Evolutionary conservation across 108 stramenopile species (phyloP).

Genomic region (Nitzschia sp.): DNA sequence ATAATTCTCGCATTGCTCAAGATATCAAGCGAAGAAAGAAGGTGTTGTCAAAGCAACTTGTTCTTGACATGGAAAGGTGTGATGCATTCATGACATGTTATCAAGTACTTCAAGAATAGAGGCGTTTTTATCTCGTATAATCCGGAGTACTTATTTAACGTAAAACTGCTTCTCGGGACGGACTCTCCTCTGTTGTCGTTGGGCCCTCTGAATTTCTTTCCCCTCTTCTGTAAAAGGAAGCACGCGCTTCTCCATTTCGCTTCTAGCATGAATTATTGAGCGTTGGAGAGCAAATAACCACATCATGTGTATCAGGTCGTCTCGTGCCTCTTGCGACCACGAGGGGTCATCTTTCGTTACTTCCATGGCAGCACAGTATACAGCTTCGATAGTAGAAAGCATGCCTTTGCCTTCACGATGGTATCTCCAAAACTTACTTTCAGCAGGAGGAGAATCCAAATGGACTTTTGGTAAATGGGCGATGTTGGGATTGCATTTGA

Average conservation of each 20-base stretch:
- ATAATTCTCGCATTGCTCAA: background rate
- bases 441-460: slow-evolving; percentile 51
- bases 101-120: slow-evolving; percentile 33
- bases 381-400: slow-evolving; percentile 76
- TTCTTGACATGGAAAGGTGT: slow-evolving; percentile 31
- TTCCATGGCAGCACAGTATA: slow-evolving; percentile 71
- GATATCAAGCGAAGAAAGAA: slow-evolving; percentile 29
- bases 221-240: slow-evolving; percentile 58
- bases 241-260: slow-evolving; percentile 13
- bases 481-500: slow-evolving; percentile 31
- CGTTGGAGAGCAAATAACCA: slow-evolving; percentile 80
- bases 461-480: slow-evolving; percentile 59
- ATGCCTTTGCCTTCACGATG: slow-evolving; percentile 73
- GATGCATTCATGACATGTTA: slow-evolving; percentile 34
- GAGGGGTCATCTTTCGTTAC: slow-evolving; percentile 11
- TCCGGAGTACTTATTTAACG: too few species aligned
- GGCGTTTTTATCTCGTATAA: too few species aligned
- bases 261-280: slow-evolving; percentile 38
- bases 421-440: slow-evolving; percentile 81
- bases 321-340: slow-evolving; percentile 10
- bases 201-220: slow-evolving; percentile 39
- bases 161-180: background rate
- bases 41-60: slow-evolving; percentile 24
- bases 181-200: slow-evolving; percentile 1
- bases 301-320: slow-evolving; percentile 54